Evolutionary conservation across 768 basidiomycete genomes (phyloP).

Genomic region (Crepidotus variabilis): DNA sequence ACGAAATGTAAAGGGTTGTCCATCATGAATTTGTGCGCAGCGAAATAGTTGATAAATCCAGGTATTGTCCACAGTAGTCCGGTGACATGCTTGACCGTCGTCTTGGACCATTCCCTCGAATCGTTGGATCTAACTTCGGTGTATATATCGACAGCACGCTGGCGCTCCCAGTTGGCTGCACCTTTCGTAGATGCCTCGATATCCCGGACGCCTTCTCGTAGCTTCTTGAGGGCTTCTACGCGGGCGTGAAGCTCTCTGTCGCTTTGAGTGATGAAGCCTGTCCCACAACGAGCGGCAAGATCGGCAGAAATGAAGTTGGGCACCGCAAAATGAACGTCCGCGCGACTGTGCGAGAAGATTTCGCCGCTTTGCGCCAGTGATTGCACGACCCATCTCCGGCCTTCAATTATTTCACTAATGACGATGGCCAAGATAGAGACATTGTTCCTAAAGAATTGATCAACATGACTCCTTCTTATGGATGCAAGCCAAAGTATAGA

Average conservation of each 20-base stretch:
- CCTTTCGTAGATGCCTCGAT: constrained; percentile 37
- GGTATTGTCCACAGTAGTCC: constrained; percentile 34
- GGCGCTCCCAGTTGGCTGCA: constrained; percentile 19
- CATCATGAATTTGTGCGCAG: constrained; percentile 69
- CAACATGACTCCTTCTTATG: constrained; percentile 9
- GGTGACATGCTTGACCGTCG: constrained; percentile 55
- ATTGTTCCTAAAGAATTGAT: constrained; percentile 26
- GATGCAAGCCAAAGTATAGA: constrained; percentile 2
- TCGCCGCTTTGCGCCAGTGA: constrained; percentile 48
- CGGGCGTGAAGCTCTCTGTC: constrained; percentile 51
- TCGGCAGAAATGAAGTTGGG: constrained; percentile 49
- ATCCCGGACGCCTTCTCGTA: constrained; percentile 49
- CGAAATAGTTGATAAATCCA: constrained; percentile 33
- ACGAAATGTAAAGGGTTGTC: constrained; percentile 47
- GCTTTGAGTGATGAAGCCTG: constrained; percentile 20
- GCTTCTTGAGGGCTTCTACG: constrained; percentile 54
- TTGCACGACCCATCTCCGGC: constrained; percentile 16
- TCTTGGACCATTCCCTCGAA: constrained; percentile 47
- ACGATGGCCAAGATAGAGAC: constrained; percentile 29
- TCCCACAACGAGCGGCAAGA: constrained; percentile 48
- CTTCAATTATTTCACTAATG: constrained; percentile 22
- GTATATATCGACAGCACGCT: constrained; percentile 37
- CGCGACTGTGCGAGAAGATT: constrained; percentile 39
- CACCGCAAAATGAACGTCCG: constrained; percentile 61
- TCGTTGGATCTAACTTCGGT: constrained; percentile 38